A percentile compares a stretch with the other conserved stretches of the same genome.
Conservation (phyloP, 257 asterid species). For the Ophiorrhiza pumila region DNA sequence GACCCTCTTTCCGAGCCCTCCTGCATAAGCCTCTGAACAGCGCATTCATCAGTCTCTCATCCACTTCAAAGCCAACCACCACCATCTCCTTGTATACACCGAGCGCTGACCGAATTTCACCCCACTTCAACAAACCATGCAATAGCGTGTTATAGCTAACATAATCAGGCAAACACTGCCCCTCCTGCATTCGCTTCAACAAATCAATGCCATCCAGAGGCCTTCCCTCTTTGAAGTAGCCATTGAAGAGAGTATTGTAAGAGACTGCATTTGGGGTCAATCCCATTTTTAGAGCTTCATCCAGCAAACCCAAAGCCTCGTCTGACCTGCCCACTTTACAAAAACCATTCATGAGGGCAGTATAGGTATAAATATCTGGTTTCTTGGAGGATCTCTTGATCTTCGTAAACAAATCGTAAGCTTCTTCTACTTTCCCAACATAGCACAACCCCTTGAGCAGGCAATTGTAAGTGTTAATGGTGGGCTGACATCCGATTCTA, state of each 20-base stretch:
- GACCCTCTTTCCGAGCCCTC: constrained; percentile 42
- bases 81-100: constrained; percentile 48
- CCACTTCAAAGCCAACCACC: constrained; percentile 39
- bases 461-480: constrained; percentile 69
- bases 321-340: constrained; percentile 75
- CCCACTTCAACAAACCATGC: constrained; percentile 83
- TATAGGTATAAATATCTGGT: constrained; percentile 67
- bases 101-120: constrained; percentile 40
- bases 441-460: constrained; percentile 74
- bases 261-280: constrained; percentile 54
- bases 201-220: constrained; percentile 53
- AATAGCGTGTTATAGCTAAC: constrained; percentile 58
- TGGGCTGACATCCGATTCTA: constrained; percentile 54
- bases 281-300: constrained; percentile 47
- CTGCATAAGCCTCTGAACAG: constrained; percentile 66
- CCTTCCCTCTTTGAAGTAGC: constrained; percentile 71
- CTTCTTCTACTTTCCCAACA: constrained; percentile 81
- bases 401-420: constrained; percentile 39
- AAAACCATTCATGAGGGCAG: constrained; percentile 75
- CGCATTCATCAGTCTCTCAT: constrained; percentile 71
- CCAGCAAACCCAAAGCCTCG: constrained; percentile 65
- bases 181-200: constrained; percentile 52
- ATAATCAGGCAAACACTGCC: constrained; percentile 55
- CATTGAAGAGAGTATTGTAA: constrained; percentile 67
- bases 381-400: constrained; percentile 41